Evolutionary conservation across 768 basidiomycete species (phyloP).

Genomic region (Trametes elegans): DNA sequence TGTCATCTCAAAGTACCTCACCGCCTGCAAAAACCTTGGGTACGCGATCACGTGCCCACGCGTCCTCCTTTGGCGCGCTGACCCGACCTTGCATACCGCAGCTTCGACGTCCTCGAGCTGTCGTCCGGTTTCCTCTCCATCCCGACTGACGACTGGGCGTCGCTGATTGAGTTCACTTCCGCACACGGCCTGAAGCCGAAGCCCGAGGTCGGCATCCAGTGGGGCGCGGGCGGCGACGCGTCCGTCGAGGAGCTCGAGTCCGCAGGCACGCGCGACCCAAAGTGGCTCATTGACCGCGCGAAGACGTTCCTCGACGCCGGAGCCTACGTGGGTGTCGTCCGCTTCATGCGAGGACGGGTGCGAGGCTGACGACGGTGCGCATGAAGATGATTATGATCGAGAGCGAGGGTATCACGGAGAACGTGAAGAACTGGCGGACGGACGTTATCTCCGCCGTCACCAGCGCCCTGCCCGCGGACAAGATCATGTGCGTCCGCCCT

Average conservation of each 20-base stretch:
- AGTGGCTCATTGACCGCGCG: conserved; percentile 41
- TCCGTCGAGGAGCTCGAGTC: conserved; percentile 38
- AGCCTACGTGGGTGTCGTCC: conserved; percentile 26
- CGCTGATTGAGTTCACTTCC: conserved; percentile 38
- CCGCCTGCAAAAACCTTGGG: conserved; percentile 38
- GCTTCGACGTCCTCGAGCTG: conserved; percentile 45
- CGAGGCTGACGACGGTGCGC: background rate
- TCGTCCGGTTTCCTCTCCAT: conserved; percentile 47
- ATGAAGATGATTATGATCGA: conserved; percentile 45
- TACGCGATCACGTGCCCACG: conserved; percentile 12
- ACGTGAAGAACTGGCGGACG: conserved; percentile 40
- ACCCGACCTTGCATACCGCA: conserved; percentile 8
- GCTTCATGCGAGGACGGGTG: background rate
- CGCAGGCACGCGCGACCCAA: conserved; percentile 39
- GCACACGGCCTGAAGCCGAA: conserved; percentile 42
- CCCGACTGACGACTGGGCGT: conserved; percentile 42
- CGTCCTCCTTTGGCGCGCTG: background rate
- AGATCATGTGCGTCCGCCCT: conserved; percentile 35
- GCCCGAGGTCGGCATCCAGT: conserved; percentile 45
- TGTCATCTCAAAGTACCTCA: conserved; percentile 36
- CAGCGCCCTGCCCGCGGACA: conserved; percentile 38
- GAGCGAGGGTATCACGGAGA: conserved; percentile 47
- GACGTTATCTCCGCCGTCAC: conserved; percentile 44
- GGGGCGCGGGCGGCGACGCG: conserved; percentile 45
- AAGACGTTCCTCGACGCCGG: conserved; percentile 41